These are phyloP conservation scores for Tausonia pullulans DNA, from an alignment of 1,284 basidiomycete species.

Conservation along the genomic window DNA sequence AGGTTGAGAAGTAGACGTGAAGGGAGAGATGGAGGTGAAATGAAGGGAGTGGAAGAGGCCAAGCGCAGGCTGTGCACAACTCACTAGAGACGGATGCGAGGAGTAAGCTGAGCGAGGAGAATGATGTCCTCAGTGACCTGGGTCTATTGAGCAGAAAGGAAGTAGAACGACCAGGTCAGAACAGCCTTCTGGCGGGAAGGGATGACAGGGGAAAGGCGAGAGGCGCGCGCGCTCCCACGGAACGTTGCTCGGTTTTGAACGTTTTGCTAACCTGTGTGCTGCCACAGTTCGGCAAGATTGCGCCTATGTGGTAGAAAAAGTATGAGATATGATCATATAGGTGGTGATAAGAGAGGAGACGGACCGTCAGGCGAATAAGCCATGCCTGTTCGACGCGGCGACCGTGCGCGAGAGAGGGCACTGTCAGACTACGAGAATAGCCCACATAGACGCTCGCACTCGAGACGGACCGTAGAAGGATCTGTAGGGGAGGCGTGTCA, in stretches of 20 bases:
- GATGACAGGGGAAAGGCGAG: background rate
- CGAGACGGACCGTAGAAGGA: background rate
- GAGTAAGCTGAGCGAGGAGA: conserved; percentile 32
- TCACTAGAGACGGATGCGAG: conserved; percentile 25
- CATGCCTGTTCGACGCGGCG: background rate
- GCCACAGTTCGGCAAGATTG: background rate
- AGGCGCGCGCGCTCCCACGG: background rate
- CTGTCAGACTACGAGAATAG: background rate
- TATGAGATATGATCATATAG: background rate
- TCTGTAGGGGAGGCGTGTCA: background rate
- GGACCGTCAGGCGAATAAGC: background rate
- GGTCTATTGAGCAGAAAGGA: conserved; percentile 25
- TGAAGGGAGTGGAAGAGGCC: background rate
- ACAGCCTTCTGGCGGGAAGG: background rate
- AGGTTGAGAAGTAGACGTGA: no score
- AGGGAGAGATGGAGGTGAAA: no score
- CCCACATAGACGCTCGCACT: background rate
- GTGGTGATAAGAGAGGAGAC: no score
- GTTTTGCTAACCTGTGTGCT: no score
- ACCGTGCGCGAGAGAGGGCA: background rate
- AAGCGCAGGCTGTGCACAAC: background rate
- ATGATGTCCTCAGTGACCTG: conserved; percentile 34
- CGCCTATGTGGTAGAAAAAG: background rate
- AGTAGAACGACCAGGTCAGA: background rate
- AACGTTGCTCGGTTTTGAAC: no score